Base-by-base conservation (phyloP, 768 basidiomycete species). In the Ramaria rubella region DNA sequence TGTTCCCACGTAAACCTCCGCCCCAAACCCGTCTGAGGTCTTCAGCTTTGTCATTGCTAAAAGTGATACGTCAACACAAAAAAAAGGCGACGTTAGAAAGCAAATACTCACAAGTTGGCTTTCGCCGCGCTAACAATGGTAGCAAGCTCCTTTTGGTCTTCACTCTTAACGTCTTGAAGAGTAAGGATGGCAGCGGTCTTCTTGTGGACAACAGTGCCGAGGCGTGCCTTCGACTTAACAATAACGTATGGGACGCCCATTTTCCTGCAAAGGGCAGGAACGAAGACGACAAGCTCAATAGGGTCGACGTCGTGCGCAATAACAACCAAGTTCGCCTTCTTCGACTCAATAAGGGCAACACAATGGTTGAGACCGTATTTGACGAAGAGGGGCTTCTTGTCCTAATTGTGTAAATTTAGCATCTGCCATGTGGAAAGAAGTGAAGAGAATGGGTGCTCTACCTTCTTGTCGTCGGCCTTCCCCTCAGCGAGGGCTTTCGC, bases 211-310 rank as follows among this genome's bases (percentile, higher is more conserved):
- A 97, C 93, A 6, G 94, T 92, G 64, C 95, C 95, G 67, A 98
- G 90, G 70, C 95, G 90, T 56, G 95, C 92, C 77, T 97, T 97
- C 76, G 90, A 88, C 79, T 97, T 97, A 65, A 95, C 94, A 63
- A 99, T 96, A 62, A 94, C 91, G 75, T 98, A 97, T 38, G 94
- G 94, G 31, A 97, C 89, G 72, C 94, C 94, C 94, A 97, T 97
- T 85, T 98, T 97, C 74, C 93, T 87, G 79, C 95, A 98, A 59
- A 97, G 86, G 55, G 95, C 94, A 56, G 95, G 95, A 59, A 98
- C 81, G 86, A 91, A 98, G 74, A 99, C 83, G 62, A 99, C 95
- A 66, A 99, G 87, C 77, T 99, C 95, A 62, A 98, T 96, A 40
- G 95, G 95, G 80, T 99, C 95, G 59, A 99, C 95, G 70, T 98